phyloP scores from a whole-genome alignment of 306 rosid species.

The Ochetophila trinervis region DNA sequence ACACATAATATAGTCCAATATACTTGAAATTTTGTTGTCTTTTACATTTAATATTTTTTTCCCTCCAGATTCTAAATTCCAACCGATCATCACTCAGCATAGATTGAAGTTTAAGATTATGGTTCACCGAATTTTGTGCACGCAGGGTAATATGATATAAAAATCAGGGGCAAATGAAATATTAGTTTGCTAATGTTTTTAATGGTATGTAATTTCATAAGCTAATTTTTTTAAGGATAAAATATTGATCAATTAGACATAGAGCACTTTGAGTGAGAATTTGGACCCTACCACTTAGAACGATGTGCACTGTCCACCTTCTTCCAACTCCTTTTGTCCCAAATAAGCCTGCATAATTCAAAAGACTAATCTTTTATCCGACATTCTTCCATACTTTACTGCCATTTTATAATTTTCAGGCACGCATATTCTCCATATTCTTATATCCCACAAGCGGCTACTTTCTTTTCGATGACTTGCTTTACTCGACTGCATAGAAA shows the following conservation, averaged over 20 bases:
- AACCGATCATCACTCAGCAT: too few species aligned
- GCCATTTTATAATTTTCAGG: neutral
- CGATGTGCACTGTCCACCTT: slow-evolving; percentile 24
- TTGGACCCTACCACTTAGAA: slow-evolving; percentile 44
- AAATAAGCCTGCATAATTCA: slow-evolving; percentile 11
- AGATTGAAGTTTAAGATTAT: too few species aligned
- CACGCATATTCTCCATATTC: slow-evolving; percentile 16
- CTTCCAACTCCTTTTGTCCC: slow-evolving; percentile 39
- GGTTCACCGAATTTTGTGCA: too few species aligned
- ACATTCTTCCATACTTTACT: slow-evolving; percentile 16
- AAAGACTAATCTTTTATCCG: slow-evolving; percentile 22
- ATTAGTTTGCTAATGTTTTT: too few species aligned
- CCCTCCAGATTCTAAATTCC: too few species aligned
- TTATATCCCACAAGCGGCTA: neutral
- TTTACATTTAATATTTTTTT: too few species aligned
- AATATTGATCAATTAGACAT: neutral
- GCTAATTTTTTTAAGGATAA: neutral
- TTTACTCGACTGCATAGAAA: neutral
- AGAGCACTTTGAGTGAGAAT: slow-evolving; percentile 24
- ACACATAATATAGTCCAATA: too few species aligned
- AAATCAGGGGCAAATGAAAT: too few species aligned
- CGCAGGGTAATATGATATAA: too few species aligned
- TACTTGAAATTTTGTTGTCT: too few species aligned
- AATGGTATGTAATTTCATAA: neutral
- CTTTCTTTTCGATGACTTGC: neutral